These are phyloP conservation scores for Berkeleyomyces rouxiae DNA, from an alignment of 2,329 filamentous ascomycete species.

Conservation along the genomic window DNA sequence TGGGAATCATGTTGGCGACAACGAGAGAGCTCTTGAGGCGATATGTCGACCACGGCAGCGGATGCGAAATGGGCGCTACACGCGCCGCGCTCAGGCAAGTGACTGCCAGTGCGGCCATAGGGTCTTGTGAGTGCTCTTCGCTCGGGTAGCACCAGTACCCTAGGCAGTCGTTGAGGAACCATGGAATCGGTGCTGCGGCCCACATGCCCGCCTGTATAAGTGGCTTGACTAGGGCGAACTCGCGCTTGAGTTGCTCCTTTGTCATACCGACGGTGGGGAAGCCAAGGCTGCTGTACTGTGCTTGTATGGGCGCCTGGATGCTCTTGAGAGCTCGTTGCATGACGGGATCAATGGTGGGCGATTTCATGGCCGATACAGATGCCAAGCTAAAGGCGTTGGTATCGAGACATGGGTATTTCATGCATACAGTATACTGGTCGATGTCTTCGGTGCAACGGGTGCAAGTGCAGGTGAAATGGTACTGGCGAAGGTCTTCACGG, in stretches of 20 bases:
- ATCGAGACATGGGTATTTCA: constrained; percentile 24
- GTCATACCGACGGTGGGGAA: constrained; percentile 7
- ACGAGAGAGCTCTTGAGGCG: constrained; percentile 35
- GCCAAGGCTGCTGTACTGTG: constrained; percentile 1
- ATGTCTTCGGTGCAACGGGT: constrained; percentile 33
- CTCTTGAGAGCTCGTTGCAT: constrained; percentile 7
- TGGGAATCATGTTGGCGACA: constrained; percentile 34
- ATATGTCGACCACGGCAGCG: constrained; percentile 32
- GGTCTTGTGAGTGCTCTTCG: constrained; percentile 9
- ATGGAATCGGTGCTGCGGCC: constrained; percentile 12
- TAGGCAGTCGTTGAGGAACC: constrained; percentile 14
- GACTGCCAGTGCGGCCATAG: constrained; percentile 26
- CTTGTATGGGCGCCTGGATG: constrained; percentile 6
- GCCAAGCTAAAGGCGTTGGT: constrained; percentile 28
- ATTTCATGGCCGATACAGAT: neutral
- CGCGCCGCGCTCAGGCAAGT: constrained; percentile 31
- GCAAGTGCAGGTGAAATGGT: constrained; percentile 37
- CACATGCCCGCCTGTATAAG: constrained; percentile 19
- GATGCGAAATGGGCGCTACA: constrained; percentile 33
- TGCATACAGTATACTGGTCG: constrained; percentile 36
- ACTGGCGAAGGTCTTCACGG: constrained; percentile 27
- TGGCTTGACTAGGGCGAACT: constrained; percentile 24
- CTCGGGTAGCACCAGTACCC: constrained; percentile 9
- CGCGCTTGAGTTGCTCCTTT: constrained; percentile 19
- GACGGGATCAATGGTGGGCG: constrained; percentile 9